Evolutionary conservation across 2,329 filamentous ascomycete species (phyloP).

Genomic region (Talaromyces sp.): DNA sequence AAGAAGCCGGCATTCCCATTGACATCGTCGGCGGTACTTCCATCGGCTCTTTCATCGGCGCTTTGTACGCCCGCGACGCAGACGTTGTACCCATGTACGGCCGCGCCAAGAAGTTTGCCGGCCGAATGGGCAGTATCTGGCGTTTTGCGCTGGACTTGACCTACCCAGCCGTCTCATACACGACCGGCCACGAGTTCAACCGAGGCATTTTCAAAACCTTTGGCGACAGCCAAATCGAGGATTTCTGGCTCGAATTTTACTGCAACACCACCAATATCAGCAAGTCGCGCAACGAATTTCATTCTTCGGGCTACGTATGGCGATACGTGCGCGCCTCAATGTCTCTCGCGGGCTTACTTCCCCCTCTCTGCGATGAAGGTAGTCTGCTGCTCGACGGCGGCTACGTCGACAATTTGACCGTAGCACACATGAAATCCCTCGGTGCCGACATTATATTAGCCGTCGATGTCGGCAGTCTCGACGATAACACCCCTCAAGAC

Average conservation of each 20-base stretch:
- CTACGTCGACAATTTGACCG: constrained; percentile 95
- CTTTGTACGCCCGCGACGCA: constrained; percentile 89
- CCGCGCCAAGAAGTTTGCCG: constrained; percentile 92
- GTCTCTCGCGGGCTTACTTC: constrained; percentile 88
- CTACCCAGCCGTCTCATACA: constrained; percentile 94
- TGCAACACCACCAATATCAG: constrained; percentile 99
- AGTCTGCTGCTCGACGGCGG: constrained; percentile 95
- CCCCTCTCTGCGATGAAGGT: constrained; percentile 92
- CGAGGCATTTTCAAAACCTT: constrained; percentile 98
- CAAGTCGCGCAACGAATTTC: constrained; percentile 85
- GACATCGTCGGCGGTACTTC: constrained; percentile 94
- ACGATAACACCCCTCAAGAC: constrained; percentile 84
- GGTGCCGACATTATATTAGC: constrained; percentile 94
- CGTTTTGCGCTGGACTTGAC: constrained; percentile 94
- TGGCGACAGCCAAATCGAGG: constrained; percentile 93
- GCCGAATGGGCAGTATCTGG: constrained; percentile 99
- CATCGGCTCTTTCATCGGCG: constrained; percentile 92
- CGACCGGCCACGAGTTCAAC: constrained; percentile 98
- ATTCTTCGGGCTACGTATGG: constrained; percentile 96
- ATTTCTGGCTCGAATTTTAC: constrained; percentile 98
- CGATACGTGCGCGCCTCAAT: constrained; percentile 94
- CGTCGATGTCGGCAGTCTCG: constrained; percentile 86
- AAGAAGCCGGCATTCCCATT: constrained; percentile 93
- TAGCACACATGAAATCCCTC: constrained; percentile 92
- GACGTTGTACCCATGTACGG: constrained; percentile 97